These are phyloP conservation scores for Amanita subjunquillea DNA, from an alignment of 768 basidiomycete genomes.

Conservation along the genomic window DNA sequence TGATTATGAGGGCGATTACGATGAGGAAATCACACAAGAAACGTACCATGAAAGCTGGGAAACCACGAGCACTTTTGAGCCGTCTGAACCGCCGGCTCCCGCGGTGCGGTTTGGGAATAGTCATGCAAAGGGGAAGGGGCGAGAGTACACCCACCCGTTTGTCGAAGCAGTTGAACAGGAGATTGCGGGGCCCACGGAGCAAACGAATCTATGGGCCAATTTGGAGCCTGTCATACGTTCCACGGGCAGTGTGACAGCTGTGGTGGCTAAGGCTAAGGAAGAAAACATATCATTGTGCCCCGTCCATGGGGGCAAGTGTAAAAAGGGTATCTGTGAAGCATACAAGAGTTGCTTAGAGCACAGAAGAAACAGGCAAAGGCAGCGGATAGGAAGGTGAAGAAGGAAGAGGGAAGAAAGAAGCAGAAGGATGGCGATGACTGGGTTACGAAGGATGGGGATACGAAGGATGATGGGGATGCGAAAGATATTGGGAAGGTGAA, in stretches of 20 bases:
- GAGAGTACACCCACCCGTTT: background rate
- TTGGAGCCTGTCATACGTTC: background rate
- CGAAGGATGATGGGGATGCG: no score
- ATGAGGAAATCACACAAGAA: background rate
- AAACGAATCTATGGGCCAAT: background rate
- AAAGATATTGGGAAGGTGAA: background rate
- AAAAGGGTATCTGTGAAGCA: background rate
- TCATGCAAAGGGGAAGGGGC: background rate
- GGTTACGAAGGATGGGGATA: no score
- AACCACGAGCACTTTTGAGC: background rate
- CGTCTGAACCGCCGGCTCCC: background rate
- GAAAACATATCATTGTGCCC: background rate
- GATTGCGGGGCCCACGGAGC: background rate
- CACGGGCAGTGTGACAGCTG: background rate
- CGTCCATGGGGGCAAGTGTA: background rate
- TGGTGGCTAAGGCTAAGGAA: background rate
- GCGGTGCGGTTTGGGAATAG: background rate
- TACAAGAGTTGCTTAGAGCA: background rate
- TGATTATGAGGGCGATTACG: background rate
- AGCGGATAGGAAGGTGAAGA: background rate
- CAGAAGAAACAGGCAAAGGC: background rate
- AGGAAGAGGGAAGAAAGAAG: background rate
- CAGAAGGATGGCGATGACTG: no score
- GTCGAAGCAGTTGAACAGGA: background rate
- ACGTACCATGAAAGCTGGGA: background rate